These are phyloP conservation scores for Magnusiomyces suaveolens DNA, from an alignment of 1,139 yeast genomes.

Conservation along the genomic window DNA sequence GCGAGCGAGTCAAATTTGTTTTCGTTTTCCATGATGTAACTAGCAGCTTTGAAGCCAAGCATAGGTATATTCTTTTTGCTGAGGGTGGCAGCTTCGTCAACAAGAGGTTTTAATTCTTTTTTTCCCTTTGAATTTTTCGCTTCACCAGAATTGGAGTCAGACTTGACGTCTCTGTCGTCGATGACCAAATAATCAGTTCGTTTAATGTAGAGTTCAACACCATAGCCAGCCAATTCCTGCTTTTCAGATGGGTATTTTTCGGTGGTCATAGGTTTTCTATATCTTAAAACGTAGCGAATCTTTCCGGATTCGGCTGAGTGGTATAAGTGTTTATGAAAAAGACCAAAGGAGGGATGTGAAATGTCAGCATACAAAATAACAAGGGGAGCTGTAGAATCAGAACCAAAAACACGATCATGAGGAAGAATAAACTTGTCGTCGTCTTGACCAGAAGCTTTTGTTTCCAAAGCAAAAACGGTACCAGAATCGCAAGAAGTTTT, in stretches of 20 bases:
- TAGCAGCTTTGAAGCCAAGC: slow-evolving; percentile 30
- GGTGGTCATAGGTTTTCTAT: slow-evolving; percentile 35
- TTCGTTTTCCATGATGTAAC: slow-evolving; percentile 22
- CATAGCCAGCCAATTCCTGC: slow-evolving; percentile 53
- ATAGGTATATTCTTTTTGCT: slow-evolving; percentile 24
- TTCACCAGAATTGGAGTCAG: slow-evolving; percentile 10
- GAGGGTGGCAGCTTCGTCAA: slow-evolving; percentile 17
- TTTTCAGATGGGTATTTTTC: slow-evolving; percentile 15
- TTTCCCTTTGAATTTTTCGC: slow-evolving; percentile 1
- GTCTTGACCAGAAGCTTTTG: slow-evolving; percentile 23
- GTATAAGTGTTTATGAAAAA: slow-evolving; percentile 50
- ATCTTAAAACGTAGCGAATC: slow-evolving; percentile 67
- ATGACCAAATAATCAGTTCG: slow-evolving; percentile 54
- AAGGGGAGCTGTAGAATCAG: slow-evolving; percentile 34
- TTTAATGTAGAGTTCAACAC: slow-evolving; percentile 52
- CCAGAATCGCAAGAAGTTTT: slow-evolving; percentile 51
- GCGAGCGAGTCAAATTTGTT: slow-evolving; percentile 28
- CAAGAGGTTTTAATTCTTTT: slow-evolving; percentile 17
- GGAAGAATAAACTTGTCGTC: slow-evolving; percentile 30
- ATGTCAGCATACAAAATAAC: slow-evolving; percentile 45
- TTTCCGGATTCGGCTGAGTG: slow-evolving; percentile 57
- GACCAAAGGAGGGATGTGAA: slow-evolving; percentile 36
- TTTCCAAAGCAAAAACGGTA: slow-evolving; percentile 60
- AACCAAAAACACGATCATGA: slow-evolving; percentile 55
- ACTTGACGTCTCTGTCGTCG: slow-evolving; percentile 43